phyloP scores from a whole-genome alignment of 306 rosid species.

The Ammopiptanthus mongolicus region DNA sequence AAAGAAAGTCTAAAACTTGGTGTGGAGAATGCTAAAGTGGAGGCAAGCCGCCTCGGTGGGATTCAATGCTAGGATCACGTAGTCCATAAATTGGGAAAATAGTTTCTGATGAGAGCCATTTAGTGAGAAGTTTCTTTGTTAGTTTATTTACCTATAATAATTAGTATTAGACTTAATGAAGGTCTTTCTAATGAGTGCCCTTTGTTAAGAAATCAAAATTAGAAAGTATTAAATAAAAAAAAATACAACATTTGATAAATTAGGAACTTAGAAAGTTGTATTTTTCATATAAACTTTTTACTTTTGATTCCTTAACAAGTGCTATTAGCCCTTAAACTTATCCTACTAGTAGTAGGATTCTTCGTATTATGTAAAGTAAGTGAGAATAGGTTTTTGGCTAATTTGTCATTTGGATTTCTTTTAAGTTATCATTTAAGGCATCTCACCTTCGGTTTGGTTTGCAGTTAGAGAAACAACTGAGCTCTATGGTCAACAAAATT shows the following conservation, averaged over 20 bases:
- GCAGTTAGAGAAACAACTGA: slow-evolving; percentile 49
- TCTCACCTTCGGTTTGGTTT: slow-evolving; percentile 21
- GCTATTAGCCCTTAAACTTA: neutral
- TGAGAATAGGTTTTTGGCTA: neutral
- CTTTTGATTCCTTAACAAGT: too few species aligned
- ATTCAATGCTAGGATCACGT: too few species aligned
- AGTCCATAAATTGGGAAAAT: neutral
- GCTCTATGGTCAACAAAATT: slow-evolving; percentile 24
- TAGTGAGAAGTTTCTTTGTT: neutral
- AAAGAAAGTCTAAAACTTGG: too few species aligned
- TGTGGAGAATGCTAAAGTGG: too few species aligned
- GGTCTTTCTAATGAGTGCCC: too few species aligned
- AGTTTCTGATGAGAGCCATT: neutral
- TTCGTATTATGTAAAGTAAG: neutral
- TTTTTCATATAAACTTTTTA: too few species aligned
- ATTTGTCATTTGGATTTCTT: neutral
- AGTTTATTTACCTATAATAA: neutral
- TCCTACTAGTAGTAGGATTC: neutral
- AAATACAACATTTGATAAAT: too few species aligned
- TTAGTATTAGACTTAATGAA: neutral
- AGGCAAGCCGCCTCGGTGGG: too few species aligned
- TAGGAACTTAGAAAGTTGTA: too few species aligned
- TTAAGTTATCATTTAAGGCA: neutral
- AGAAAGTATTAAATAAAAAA: too few species aligned
- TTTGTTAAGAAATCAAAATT: too few species aligned